phyloP scores from a whole-genome alignment of 2,329 filamentous ascomycete species.

The Sclerotinia subarctica region DNA sequence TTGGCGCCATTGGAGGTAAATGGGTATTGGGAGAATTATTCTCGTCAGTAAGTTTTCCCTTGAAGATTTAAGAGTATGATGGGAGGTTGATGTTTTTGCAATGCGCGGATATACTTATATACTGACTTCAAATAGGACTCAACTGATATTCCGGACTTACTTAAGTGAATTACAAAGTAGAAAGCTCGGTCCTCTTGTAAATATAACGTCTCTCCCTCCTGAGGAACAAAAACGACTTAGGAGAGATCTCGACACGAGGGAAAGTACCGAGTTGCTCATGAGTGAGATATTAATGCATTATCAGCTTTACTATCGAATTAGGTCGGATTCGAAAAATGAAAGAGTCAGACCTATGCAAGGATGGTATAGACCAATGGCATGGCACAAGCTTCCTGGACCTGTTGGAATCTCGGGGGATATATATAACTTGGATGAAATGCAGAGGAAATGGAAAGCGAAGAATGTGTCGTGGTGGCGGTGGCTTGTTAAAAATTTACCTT shows the following conservation, averaged over 20 bases:
- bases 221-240: background rate
- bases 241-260: background rate
- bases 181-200: background rate
- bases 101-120: background rate
- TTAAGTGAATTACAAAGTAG: background rate
- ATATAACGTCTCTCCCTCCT: background rate
- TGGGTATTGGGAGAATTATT: background rate
- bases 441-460: background rate
- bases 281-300: conserved; percentile 9
- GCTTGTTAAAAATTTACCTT: background rate
- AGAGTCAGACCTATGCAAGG: background rate
- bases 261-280: background rate
- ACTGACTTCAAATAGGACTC: background rate
- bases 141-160: background rate
- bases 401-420: background rate
- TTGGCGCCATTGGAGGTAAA: conserved; percentile 4
- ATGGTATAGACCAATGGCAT: background rate
- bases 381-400: background rate
- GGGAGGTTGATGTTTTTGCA: background rate
- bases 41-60: background rate
- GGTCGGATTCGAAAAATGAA: background rate
- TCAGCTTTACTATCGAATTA: background rate
- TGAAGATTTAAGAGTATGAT: too few species aligned
- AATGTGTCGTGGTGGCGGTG: background rate
- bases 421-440: background rate